Conservation (phyloP, 495 filamentous ascomycete genomes). For the Emericellopsis terricola region DNA sequence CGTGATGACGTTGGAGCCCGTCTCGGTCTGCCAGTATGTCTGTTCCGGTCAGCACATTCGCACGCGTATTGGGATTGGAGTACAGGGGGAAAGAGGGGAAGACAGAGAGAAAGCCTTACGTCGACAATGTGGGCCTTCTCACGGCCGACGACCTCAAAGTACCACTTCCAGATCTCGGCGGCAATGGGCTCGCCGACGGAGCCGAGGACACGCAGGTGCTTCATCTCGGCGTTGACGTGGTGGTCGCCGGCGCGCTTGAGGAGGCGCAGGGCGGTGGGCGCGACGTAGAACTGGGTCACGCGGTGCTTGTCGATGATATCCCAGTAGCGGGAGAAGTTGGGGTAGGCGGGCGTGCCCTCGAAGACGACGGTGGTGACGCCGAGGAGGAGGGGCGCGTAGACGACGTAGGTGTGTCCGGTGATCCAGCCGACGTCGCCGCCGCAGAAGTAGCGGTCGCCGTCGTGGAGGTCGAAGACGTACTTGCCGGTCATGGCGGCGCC, state of each 20-base stretch:
- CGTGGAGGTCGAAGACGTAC: conserved; percentile 97
- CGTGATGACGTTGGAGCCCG: conserved; percentile 81
- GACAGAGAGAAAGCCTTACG: conserved; percentile 34
- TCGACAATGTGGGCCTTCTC: conserved; percentile 88
- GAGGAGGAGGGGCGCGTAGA: conserved; percentile 85
- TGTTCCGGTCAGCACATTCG: conserved; percentile 13
- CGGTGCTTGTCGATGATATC: conserved; percentile 90
- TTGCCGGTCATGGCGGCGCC: conserved; percentile 90
- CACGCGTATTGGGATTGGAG: conserved; percentile 4
- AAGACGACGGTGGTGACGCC: conserved; percentile 96
- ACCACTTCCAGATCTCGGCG: conserved; percentile 99
- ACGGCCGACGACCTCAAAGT: conserved; percentile 89
- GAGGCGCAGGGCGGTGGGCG: conserved; percentile 81
- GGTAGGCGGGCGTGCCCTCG: conserved; percentile 94
- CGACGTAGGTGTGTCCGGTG: conserved; percentile 97
- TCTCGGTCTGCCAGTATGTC: conserved; percentile 99
- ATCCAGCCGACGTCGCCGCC: conserved; percentile 99
- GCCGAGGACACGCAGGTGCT: conserved; percentile 71
- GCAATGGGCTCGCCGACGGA: conserved; percentile 99
- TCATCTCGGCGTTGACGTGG: conserved; percentile 78
- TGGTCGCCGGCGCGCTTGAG: conserved; percentile 90
- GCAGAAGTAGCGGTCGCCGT: conserved; percentile 86
- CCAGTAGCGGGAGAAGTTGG: conserved; percentile 97
- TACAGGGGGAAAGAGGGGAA: background rate
- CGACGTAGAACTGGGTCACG: conserved; percentile 97